phyloP scores from a whole-genome alignment of 2,329 filamentous ascomycete species.

The Teratosphaeria destructans region DNA sequence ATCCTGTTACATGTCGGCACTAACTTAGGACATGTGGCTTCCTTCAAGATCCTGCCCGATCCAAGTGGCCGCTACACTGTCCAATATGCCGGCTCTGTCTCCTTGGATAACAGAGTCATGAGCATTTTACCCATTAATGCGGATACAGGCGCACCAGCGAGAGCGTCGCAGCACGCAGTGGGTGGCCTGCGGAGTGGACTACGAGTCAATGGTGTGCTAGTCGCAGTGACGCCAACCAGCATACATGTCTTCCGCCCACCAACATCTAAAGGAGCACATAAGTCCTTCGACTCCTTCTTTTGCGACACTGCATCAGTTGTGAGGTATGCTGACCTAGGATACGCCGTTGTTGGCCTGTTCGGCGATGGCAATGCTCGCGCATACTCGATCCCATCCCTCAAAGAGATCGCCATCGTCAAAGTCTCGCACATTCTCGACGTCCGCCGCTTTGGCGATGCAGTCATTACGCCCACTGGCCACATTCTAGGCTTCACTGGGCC shows the following conservation, averaged over 20 bases:
- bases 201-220: slow-evolving; percentile 68
- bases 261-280: slow-evolving; percentile 78
- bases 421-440: slow-evolving; percentile 62
- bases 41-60: slow-evolving; percentile 80
- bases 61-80: slow-evolving; percentile 59
- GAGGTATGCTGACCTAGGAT: slow-evolving; percentile 59
- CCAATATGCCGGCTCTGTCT: slow-evolving; percentile 56
- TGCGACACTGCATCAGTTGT: slow-evolving; percentile 74
- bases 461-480: slow-evolving; percentile 68
- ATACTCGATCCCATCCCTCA: slow-evolving; percentile 77
- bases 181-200: slow-evolving; percentile 64
- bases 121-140: slow-evolving; percentile 69
- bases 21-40: slow-evolving; percentile 69
- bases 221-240: slow-evolving; percentile 64
- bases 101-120: slow-evolving; percentile 59
- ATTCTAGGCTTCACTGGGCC: slow-evolving; percentile 83
- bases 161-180: slow-evolving; percentile 64
- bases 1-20: slow-evolving; percentile 90
- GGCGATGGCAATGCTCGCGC: slow-evolving; percentile 70
- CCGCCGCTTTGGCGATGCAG: slow-evolving; percentile 56
- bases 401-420: slow-evolving; percentile 63
- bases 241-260: slow-evolving; percentile 83
- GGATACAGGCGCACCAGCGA: slow-evolving; percentile 64
- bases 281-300: slow-evolving; percentile 71
- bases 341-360: slow-evolving; percentile 74